A percentile compares a stretch with the other conserved stretches of the same genome.
Conservation (phyloP, 2,329 filamentous ascomycete species). For the Xylariaceae sp. region DNA sequence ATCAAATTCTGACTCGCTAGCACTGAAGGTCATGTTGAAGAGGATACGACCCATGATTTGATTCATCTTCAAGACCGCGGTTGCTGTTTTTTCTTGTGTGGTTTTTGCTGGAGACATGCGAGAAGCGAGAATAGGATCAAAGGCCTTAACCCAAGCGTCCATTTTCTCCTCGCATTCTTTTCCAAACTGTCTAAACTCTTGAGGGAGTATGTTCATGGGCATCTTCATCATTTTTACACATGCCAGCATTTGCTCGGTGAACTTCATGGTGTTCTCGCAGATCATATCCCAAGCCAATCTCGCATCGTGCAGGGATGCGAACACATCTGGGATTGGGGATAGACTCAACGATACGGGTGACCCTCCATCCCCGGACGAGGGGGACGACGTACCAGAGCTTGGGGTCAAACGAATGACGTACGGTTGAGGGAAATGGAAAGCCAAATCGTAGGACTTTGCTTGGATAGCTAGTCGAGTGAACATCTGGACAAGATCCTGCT, state of each 20-base stretch:
- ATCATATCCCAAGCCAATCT: slow-evolving; percentile 52
- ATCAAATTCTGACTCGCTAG: slow-evolving; percentile 55
- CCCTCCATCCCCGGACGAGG: slow-evolving; percentile 38
- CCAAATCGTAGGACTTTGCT: slow-evolving; percentile 64
- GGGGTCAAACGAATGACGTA: slow-evolving; percentile 52
- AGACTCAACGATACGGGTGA: slow-evolving; percentile 39
- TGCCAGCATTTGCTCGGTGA: slow-evolving; percentile 51
- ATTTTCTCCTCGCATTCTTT: slow-evolving; percentile 45
- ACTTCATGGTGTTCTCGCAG: slow-evolving; percentile 52
- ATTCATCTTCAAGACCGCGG: slow-evolving; percentile 58
- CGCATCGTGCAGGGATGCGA: slow-evolving; percentile 49
- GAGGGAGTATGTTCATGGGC: slow-evolving; percentile 49
- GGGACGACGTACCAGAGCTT: slow-evolving; percentile 31
- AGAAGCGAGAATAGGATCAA: slow-evolving; percentile 48
- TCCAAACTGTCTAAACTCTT: slow-evolving; percentile 44
- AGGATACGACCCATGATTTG: slow-evolving; percentile 54
- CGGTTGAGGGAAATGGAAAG: slow-evolving; percentile 60
- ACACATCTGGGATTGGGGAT: slow-evolving; percentile 40
- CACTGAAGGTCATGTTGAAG: slow-evolving; percentile 56
- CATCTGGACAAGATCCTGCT: slow-evolving; percentile 57
- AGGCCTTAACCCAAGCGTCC: slow-evolving; percentile 51
- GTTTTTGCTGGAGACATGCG: slow-evolving; percentile 45
- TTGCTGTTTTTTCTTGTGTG: slow-evolving; percentile 54
- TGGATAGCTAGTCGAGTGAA: slow-evolving; percentile 60
- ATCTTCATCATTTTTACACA: slow-evolving; percentile 44